Evolutionary conservation across 495 filamentous ascomycete genomes (phyloP), one percentile per base, ranked within the genome.

Genomic region (Elaphomyces granulatus): DNA sequence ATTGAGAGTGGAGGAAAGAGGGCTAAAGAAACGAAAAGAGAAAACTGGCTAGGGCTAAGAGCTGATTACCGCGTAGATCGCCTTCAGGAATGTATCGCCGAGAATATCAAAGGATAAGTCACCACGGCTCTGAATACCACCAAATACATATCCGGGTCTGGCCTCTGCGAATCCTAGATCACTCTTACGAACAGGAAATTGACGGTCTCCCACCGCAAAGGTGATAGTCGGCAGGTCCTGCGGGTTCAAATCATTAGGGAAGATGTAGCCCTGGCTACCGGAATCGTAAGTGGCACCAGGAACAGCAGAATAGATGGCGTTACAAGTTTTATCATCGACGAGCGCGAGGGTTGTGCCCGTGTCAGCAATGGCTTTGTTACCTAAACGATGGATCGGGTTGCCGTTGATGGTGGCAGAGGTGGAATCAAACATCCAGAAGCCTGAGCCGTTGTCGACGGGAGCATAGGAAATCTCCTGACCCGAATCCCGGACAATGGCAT

Each of bases 361-460:
- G 55, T 87, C 82, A 34, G 77, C 79, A 42, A 87, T 84, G 38
- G 82, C 80, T n/a, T 63, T 80, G 59, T 85, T 87, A 18, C 67
- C 68, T n/a, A 64, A 51, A 8, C 71, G 66, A 3, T 53, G 15
- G 35, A 82, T 55, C 4, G 63, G 62, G 46, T 76, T 67, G 46
- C 75, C 77, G 47, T 75, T 74, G 35, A 87, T 61, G 3, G 67
- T 68, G 26, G 66, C 70, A 8, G 72, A 74, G 35, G 68, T 56
- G 21, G 75, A 81, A 17, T 66, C 48, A 52, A 87, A 77, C 58
- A 69, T 58, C 82, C 82, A 87, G 59, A 83, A 83, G 16, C 82
- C 81, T 30, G 79, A 54, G 8, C 69, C 73, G 38, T 72, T 79
- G 58, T 86, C 79, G 38, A 87, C 53, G 20, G 70, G 58, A 1